Percentiles rank a stretch among this genome's conserved stretches.
These are phyloP conservation scores for Adansonia digitata DNA, from an alignment of 345 rosid genomes.

Conservation along the genomic window DNA sequence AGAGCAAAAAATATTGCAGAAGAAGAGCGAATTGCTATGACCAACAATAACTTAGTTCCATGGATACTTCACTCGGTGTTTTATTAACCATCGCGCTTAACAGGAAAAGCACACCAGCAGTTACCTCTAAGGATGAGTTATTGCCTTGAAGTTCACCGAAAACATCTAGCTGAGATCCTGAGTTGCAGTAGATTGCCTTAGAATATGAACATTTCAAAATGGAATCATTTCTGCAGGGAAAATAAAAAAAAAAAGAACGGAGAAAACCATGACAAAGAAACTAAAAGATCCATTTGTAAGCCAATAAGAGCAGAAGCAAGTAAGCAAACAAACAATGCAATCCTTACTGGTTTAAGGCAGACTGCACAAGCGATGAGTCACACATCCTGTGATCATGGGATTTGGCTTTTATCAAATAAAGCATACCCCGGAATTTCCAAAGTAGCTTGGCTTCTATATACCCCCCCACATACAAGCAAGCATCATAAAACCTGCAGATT, in stretches of 20 bases:
- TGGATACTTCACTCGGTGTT: not conserved
- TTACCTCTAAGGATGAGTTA: conserved; percentile 37
- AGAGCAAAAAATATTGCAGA: not conserved
- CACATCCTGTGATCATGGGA: conserved; percentile 43
- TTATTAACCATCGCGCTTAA: not conserved
- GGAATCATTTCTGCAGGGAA: conserved; percentile 36
- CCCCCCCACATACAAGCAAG: conserved; percentile 36
- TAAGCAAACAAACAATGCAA: not conserved
- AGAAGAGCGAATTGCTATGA: not conserved
- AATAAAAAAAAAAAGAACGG: conserved; percentile 1
- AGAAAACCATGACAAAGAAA: not conserved
- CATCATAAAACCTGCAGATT: conserved; percentile 30
- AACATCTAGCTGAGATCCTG: conserved; percentile 25
- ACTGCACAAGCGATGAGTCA: conserved; percentile 42
- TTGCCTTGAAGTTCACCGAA: conserved; percentile 20
- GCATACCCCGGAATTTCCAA: conserved; percentile 25
- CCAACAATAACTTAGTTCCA: not conserved
- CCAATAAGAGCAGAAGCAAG: conserved; percentile 12
- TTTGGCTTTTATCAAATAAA: conserved; percentile 36
- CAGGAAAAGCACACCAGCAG: conserved; percentile 7
- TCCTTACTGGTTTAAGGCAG: conserved; percentile 37
- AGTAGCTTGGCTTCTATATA: conserved; percentile 29
- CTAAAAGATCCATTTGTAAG: not conserved
- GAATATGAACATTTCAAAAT: conserved; percentile 34
- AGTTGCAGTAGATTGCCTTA: conserved; percentile 18